These are phyloP conservation scores for Sphaerulina musiva DNA, from an alignment of 2,329 filamentous ascomycete species.

Conservation along the genomic window DNA sequence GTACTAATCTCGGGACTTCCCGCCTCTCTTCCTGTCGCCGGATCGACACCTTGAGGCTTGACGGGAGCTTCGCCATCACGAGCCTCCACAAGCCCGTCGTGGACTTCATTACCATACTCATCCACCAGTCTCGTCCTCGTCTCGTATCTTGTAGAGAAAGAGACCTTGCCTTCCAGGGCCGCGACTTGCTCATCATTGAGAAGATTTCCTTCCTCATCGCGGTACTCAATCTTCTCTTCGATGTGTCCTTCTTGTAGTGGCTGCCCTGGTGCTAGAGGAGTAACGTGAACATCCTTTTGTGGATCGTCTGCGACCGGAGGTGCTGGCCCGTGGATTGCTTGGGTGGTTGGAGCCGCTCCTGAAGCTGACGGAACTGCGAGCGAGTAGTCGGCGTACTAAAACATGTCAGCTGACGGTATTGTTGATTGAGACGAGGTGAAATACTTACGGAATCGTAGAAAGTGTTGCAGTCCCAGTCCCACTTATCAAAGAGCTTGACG, in stretches of 20 bases:
- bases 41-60: conserved; percentile 40
- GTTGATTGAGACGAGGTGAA: not conserved
- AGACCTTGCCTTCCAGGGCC: conserved; percentile 81
- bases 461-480: conserved; percentile 98
- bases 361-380: conserved; percentile 21
- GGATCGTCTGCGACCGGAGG: conserved; percentile 35
- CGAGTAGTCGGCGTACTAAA: conserved; percentile 33
- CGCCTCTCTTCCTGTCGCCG: conserved; percentile 45
- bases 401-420: not conserved
- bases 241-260: conserved; percentile 22
- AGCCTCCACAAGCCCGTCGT: conserved; percentile 38
- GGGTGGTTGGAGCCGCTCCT: conserved; percentile 25
- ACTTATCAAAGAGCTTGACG: conserved; percentile 78
- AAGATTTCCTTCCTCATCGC: conserved; percentile 87
- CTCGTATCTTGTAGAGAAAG: conserved; percentile 92
- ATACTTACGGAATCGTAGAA: conserved; percentile 81
- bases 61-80: conserved; percentile 39
- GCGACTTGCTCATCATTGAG: conserved; percentile 78
- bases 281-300: conserved; percentile 33
- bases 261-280: conserved; percentile 29
- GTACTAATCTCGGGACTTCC: conserved; percentile 36
- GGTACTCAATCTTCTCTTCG: conserved; percentile 86
- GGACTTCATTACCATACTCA: conserved; percentile 69
- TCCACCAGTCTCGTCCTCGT: conserved; percentile 84
- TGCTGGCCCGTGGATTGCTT: conserved; percentile 28